Conservation (phyloP, 176 grass and related monocot species). For the Alopecurus myosuroides region DNA sequence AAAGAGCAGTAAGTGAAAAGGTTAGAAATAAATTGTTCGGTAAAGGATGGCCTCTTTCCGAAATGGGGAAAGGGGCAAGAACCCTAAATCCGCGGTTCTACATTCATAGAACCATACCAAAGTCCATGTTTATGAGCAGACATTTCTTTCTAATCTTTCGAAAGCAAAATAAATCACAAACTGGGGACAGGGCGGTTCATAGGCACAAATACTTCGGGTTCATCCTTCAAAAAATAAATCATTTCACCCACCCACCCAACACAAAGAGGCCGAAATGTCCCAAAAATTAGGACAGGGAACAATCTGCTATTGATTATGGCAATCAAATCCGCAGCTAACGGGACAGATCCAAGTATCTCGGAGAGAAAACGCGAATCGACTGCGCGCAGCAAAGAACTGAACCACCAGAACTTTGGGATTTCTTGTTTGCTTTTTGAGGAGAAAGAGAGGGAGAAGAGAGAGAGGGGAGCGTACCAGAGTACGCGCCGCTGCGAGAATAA, state of each 20-base stretch:
- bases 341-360: background rate
- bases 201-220: background rate
- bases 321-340: background rate
- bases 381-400: background rate
- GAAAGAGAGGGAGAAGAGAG: background rate
- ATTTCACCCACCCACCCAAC: background rate
- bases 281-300: background rate
- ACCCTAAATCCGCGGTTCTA: background rate
- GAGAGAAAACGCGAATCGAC: background rate
- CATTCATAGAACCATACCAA: background rate
- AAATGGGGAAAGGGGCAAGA: background rate
- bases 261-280: background rate
- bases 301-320: background rate
- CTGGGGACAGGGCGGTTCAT: background rate
- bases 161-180: background rate
- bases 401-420: background rate
- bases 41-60: background rate
- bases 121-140: background rate
- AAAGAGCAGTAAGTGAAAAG: background rate
- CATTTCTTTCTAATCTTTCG: background rate
- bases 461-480: background rate
- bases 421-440: background rate
- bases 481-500: background rate
- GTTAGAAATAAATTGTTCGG: background rate
- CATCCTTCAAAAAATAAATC: background rate